Percentiles rank a stretch among this genome's conserved stretches.
These are phyloP conservation scores for Pythium pyrilobum DNA, from an alignment of 352 stramenopile species.

Conservation along the genomic window DNA sequence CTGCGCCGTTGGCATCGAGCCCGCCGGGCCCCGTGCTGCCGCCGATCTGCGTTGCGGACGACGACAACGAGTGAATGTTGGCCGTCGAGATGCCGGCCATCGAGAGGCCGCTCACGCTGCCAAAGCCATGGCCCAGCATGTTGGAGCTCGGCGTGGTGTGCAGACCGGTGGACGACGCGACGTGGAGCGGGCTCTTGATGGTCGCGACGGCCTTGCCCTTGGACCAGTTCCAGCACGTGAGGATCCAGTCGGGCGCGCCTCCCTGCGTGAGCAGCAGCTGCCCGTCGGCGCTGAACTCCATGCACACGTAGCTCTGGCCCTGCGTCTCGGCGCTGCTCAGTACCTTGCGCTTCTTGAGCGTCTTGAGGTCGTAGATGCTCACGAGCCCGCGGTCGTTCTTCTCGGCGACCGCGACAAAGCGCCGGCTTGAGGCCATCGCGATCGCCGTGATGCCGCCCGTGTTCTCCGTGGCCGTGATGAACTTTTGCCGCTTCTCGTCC, in stretches of 20 bases:
- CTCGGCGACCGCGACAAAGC: slow-evolving; percentile 53
- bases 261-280: slow-evolving; percentile 88
- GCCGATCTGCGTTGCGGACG: neutral
- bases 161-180: slow-evolving; percentile 16
- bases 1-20: neutral
- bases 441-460: slow-evolving; percentile 66
- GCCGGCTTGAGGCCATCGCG: slow-evolving; percentile 59
- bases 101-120: slow-evolving; percentile 17
- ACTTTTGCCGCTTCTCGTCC: slow-evolving; percentile 90
- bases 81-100: slow-evolving; percentile 20
- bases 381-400: slow-evolving; percentile 18
- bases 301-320: slow-evolving; percentile 61
- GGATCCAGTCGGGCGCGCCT: slow-evolving; percentile 78
- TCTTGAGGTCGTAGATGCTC: slow-evolving; percentile 25
- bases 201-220: slow-evolving; percentile 85
- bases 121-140: slow-evolving; percentile 36
- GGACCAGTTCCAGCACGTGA: slow-evolving; percentile 91
- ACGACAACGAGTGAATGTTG: slow-evolving; percentile 20
- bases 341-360: slow-evolving; percentile 70
- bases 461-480: slow-evolving; percentile 75
- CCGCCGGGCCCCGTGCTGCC: neutral
- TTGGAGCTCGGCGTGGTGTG: slow-evolving; percentile 38
- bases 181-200: slow-evolving; percentile 65
- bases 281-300: slow-evolving; percentile 89
- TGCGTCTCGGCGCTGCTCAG: slow-evolving; percentile 68